Base-by-base conservation (phyloP, 805 yeast genomes). In the Kodamaea kaohsiungensis region DNA sequence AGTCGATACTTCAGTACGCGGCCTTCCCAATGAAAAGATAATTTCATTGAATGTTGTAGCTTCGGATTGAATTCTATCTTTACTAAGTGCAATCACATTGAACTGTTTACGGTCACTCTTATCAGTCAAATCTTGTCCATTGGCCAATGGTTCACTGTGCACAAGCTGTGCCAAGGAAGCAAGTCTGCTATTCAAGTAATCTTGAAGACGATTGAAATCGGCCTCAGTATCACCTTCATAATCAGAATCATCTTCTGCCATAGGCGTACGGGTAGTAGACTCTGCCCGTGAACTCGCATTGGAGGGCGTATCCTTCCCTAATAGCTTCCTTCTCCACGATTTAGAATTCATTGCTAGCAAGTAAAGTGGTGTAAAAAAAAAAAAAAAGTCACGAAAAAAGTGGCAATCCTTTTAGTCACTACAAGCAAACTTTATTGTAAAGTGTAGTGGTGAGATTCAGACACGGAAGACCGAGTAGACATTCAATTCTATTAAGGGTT, bases 1-100 rank as follows among this genome's bases (percentile, higher is more conserved):
- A 0, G 82, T 68, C 37, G 81, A 75, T 3, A 82, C 79, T 53
- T 74, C 77, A 15, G 76, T 68, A 53, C 85, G 61, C 0, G 81
- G 65, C 39, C 66, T 63, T 2, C 66, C 64, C 56, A 82, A 69
- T 0, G 83, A 75, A 9, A 62, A 54, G 6, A 82, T 73, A 33
- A 82, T 73, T 48, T 82, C 84, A 35, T 69, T 71, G 22, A 81
- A 73, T 2, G 80, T 65, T 8, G 75, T 69, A 16, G 67, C 54
- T 46, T 68, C 69, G 0, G 75, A 67, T 48, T 71, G 72, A 52
- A 75, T 74, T 37, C 75, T 57, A 12, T 66, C 59, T 59, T 65
- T 68, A 55, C 73, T 76, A 59, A 74, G 60, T n/a, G 64, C 59
- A 12, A 54, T 55, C 7, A 67, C 74, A 6, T 66, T 54, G 46